Evolutionary conservation across 306 rosid genomes (phyloP), one percentile per base, ranked within the genome.

Genomic region (Citrullus mucosospermus): DNA sequence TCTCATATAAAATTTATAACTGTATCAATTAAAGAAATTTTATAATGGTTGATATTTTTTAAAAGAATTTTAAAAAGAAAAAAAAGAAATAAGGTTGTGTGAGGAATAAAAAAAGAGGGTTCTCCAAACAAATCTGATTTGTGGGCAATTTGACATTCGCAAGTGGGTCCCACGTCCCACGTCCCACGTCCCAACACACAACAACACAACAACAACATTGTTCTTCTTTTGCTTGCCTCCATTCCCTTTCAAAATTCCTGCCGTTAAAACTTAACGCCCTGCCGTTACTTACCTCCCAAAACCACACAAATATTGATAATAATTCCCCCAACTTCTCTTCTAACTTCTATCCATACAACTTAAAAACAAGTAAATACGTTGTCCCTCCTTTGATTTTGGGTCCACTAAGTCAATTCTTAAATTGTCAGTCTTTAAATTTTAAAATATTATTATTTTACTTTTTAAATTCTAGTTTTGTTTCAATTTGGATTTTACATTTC

Each of bases 141-240:
- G 4, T 51, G 48, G 28, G 6, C 48, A 53, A 32, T 16, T 51
- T 73, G 78, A 73, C 48, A 54, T 73, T 51, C 1, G 61, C 8
- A 17, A 32, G 78, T 73, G 78, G 78, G 48, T 32, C 78, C 48
- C 78, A 73, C 78, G 48, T 51, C 78, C 48, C 78, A 73, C 78
- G 48, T 51, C 78, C 28, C 61, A 25, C 28, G 28, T 25, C 28
- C 28, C 28, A 73, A 73, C 76, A 71, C 58, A 46, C 76, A 8
- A 32, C 36, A 25, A 32, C 36, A 32, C 36, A 32, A 2, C 50
- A 36, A 36, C 17, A 72, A 50, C 77, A 48, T 15, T 72, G 62
- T 55, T 55, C 59, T 73, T 53, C 18, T 53, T 48, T 48, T 48
- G 5, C 62, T 73, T 73, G 78, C 78, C 78, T 73, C 77, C 78